phyloP scores from a whole-genome alignment of 2,329 filamentous ascomycete genomes.

The Hawksworthiomyces lignivorus region DNA sequence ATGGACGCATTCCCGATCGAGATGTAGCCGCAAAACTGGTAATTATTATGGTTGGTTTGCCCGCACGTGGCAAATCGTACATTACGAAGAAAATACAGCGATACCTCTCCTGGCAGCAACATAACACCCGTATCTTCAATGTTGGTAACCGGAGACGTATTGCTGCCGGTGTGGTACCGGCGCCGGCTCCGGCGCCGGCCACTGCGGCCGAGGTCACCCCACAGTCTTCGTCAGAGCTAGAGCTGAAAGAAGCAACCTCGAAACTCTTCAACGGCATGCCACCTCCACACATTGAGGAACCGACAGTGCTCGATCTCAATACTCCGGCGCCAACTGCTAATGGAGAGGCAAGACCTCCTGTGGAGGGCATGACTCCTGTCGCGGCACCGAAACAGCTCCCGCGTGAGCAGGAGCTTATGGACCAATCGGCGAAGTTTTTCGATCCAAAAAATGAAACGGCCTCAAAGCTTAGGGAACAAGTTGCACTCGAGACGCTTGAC shows the following conservation, averaged over 20 bases:
- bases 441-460: constrained; percentile 82
- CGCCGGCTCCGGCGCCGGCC: too few relatives aligned
- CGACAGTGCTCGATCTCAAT: constrained; percentile 32
- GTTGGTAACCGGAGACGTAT: constrained; percentile 85
- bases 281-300: constrained; percentile 30
- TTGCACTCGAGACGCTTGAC: constrained; percentile 85
- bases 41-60: constrained; percentile 96
- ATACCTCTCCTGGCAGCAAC: constrained; percentile 95
- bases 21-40: constrained; percentile 96
- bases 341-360: too few relatives aligned
- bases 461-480: constrained; percentile 77
- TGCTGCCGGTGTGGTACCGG: constrained; percentile 55
- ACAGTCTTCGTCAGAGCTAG: too few relatives aligned
- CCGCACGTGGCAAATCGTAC: constrained; percentile 93
- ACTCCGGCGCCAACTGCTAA: neutral
- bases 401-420: constrained; percentile 45
- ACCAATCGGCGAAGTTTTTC: constrained; percentile 91
- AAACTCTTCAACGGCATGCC: constrained; percentile 50
- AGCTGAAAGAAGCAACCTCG: constrained; percentile 43
- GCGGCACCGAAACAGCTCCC: neutral
- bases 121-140: constrained; percentile 94
- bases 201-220: too few relatives aligned
- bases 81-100: constrained; percentile 97
- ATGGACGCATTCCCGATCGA: constrained; percentile 85
- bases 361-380: too few relatives aligned